phyloP scores from a whole-genome alignment of 805 yeast genomes.

The Tanozyma kutaoensis region DNA sequence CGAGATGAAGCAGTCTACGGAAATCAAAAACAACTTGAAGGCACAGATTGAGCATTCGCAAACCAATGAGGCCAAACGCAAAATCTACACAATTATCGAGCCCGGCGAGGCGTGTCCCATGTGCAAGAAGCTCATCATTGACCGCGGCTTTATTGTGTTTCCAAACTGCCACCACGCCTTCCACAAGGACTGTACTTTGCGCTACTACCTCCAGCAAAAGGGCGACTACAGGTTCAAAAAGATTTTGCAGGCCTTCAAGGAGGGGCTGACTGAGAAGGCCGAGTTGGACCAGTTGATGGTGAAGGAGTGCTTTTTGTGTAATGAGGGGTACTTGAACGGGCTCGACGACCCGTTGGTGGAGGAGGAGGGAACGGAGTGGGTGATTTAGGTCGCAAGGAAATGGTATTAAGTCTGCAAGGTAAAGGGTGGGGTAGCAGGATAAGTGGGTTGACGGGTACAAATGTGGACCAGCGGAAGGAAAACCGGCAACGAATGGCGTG shows the following conservation, averaged over 20 bases:
- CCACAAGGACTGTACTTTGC: slow-evolving; percentile 79
- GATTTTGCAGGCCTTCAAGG: slow-evolving; percentile 42
- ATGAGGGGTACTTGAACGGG: slow-evolving; percentile 55
- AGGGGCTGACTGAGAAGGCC: slow-evolving; percentile 23
- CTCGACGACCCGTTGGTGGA: slow-evolving; percentile 53
- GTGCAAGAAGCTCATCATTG: slow-evolving; percentile 58
- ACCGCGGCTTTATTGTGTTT: slow-evolving; percentile 63
- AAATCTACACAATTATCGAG: slow-evolving; percentile 53
- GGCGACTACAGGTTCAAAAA: slow-evolving; percentile 54
- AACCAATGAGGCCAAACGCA: slow-evolving; percentile 12
- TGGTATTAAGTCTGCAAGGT: too few relatives aligned
- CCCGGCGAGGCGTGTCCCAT: slow-evolving; percentile 75
- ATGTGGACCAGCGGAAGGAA: too few relatives aligned
- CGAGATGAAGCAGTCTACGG: slow-evolving; percentile 66
- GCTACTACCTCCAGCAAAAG: slow-evolving; percentile 42
- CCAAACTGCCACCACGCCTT: slow-evolving; percentile 81
- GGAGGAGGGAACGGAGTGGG: too few relatives aligned
- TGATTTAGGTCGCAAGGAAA: too few relatives aligned
- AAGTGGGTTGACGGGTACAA: too few relatives aligned
- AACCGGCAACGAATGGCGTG: too few relatives aligned
- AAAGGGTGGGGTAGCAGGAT: too few relatives aligned
- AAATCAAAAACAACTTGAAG: slow-evolving; percentile 44
- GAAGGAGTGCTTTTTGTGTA: slow-evolving; percentile 63
- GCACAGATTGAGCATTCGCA: slow-evolving; percentile 38
- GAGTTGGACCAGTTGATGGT: slow-evolving; percentile 50